Evolutionary conservation across 768 basidiomycete species (phyloP).

Genomic region (Goffeauzyma gilvescens): DNA sequence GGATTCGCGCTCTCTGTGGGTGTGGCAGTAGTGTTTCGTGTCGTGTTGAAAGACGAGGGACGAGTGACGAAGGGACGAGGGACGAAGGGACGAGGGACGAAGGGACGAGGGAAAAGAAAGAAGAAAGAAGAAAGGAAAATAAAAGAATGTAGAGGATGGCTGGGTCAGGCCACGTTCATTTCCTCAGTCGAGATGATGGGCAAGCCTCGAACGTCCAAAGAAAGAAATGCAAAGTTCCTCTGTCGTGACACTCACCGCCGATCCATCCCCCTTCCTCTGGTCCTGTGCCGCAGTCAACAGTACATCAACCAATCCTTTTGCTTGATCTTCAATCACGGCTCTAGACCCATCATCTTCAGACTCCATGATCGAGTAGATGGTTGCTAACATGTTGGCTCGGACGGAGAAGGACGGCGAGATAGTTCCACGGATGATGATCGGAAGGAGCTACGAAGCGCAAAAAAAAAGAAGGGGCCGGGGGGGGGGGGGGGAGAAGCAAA

Average conservation of each 20-base stretch:
- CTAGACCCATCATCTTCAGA: conserved; percentile 34
- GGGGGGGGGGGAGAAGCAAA: no score
- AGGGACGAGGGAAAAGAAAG: no score
- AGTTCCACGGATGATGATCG: conserved; percentile 67
- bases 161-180: no score
- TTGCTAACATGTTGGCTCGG: conserved; percentile 61
- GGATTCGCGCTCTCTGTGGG: conserved; percentile 50
- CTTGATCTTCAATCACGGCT: conserved; percentile 45
- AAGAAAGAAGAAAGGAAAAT: no score
- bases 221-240: conserved; percentile 6
- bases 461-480: no score
- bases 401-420: conserved; percentile 55
- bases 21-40: no score
- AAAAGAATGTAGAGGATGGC: no score
- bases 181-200: no score
- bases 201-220: no score
- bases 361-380: conserved; percentile 51
- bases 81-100: neutral
- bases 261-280: neutral
- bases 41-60: no score
- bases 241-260: conserved; percentile 13
- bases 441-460: conserved; percentile 57
- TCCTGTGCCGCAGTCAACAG: conserved; percentile 55
- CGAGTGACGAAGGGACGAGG: no score
- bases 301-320: conserved; percentile 46